A percentile compares a stretch with the other conserved stretches of the same genome.
Evolutionary conservation across 1,139 yeast species (phyloP).

Genomic region (Spathaspora sp.): DNA sequence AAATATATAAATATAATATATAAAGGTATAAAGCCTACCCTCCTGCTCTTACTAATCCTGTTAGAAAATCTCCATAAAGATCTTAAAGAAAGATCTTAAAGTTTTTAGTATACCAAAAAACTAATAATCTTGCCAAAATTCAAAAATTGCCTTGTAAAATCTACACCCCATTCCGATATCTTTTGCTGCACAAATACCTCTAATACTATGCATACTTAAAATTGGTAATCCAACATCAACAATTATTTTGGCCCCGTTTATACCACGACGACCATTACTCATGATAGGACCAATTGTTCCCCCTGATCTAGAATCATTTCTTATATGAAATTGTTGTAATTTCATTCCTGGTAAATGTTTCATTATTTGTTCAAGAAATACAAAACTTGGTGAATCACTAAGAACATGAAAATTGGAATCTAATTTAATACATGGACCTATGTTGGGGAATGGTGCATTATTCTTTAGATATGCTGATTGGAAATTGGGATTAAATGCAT

Average conservation of each 20-base stretch:
- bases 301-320: constrained; percentile 73
- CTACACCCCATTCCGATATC: constrained; percentile 68
- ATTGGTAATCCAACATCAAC: constrained; percentile 79
- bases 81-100: too few species aligned
- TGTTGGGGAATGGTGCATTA: constrained; percentile 78
- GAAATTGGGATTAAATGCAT: constrained; percentile 64
- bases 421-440: constrained; percentile 66
- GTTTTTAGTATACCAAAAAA: too few species aligned
- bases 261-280: constrained; percentile 35
- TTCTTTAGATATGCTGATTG: constrained; percentile 60
- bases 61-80: too few species aligned
- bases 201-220: constrained; percentile 76
- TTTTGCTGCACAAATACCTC: constrained; percentile 71
- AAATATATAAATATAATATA: too few species aligned
- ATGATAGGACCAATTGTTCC: constrained; percentile 80
- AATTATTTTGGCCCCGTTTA: constrained; percentile 69
- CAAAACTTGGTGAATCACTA: constrained; percentile 70
- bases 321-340: constrained; percentile 67
- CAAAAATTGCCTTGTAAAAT: constrained; percentile 63
- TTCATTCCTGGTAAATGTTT: constrained; percentile 50
- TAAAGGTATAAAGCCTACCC: too few species aligned
- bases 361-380: constrained; percentile 63
- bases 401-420: constrained; percentile 84
- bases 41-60: too few species aligned
- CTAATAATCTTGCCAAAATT: constrained; percentile 46